Evolutionary conservation across 139 green algal genomes (phyloP), one percentile per base, ranked within the genome.

Genomic region (Edaphochlamys debaryana): DNA sequence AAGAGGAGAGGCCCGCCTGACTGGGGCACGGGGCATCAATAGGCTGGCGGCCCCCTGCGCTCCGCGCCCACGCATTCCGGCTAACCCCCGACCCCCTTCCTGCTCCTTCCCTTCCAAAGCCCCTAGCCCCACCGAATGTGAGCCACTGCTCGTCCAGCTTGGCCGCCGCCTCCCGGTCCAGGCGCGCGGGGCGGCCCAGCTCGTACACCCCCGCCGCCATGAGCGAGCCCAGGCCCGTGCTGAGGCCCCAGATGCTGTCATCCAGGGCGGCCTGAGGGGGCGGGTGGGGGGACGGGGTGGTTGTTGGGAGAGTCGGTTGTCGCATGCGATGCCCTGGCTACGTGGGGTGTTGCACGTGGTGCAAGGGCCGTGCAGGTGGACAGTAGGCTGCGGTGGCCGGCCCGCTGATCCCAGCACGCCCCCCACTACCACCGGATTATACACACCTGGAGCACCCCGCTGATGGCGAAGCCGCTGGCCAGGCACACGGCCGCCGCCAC

Each of bases 171-270:
- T 91, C 86, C 8, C 80, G 73, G 22, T 23, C 86, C 38, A 96
- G 80, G 22, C 94, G 84, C 32, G 85, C 63, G 0, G 94, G 94
- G 4, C 94, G 87, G 2, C 94, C 94, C 36, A 94, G 85, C 87
- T 97, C 94, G 81, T 94, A 96, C 30, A 97, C 76, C 6, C 68
- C 93, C 22, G 91, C 89, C 15, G 77, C 90, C 42, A 96, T 63
- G 48, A 85, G 89, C 6, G 87, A 83, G 7, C 94, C 94, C 22
- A 93, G 85, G 29, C 92, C 94, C 19, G 87, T 92, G 88, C 77
- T 91, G 3, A 97, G 85, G 0, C 80, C 80, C 91, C 85, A 81
- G 41, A 71, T 81, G 58, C 60, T 72, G 75, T 81, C 60, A n/a
- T 60, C 75, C 41, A 81, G 40, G 13, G 40, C 60, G 19, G 60